Percentiles rank a stretch among this genome's conserved stretches.
These are phyloP conservation scores for Artemisia argyi DNA, from an alignment of 129 eudicot genomes.

Conservation along the genomic window DNA sequence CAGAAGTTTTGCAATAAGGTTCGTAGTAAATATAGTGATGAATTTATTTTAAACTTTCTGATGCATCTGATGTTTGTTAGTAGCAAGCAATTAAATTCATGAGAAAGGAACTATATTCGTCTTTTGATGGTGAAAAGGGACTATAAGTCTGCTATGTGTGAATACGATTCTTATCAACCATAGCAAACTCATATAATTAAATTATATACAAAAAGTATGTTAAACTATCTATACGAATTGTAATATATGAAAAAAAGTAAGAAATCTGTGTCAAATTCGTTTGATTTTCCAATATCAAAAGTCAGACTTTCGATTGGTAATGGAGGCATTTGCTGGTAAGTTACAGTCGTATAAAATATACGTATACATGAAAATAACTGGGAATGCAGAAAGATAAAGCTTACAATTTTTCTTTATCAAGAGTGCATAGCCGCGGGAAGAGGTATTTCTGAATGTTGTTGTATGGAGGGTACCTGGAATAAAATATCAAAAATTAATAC, in stretches of 20 bases:
- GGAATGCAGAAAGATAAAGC: not conserved
- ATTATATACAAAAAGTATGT: not conserved
- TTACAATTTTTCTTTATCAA: constrained; percentile 52
- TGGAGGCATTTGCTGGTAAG: constrained; percentile 1
- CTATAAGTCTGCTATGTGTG: not conserved
- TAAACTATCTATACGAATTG: not conserved
- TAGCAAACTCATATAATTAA: not conserved
- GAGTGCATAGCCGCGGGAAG: constrained; percentile 60
- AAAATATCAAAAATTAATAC: not conserved
- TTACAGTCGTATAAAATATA: not conserved
- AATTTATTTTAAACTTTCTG: constrained; percentile 11
- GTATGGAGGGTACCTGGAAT: constrained; percentile 64
- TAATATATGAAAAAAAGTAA: not conserved
- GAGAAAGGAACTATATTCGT: not conserved
- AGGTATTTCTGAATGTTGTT: constrained; percentile 72
- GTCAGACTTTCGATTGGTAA: not conserved
- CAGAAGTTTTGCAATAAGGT: constrained; percentile 11
- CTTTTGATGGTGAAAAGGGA: constrained; percentile 13
- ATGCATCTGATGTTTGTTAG: too few relatives aligned
- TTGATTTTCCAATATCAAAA: constrained; percentile 15
- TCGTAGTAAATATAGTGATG: not conserved
- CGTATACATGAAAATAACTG: not conserved
- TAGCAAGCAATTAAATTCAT: too few relatives aligned
- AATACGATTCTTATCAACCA: too few relatives aligned
- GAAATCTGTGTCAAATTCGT: not conserved